phyloP scores from a whole-genome alignment of 768 basidiomycete species.

The Pleurotus pulmonarius region DNA sequence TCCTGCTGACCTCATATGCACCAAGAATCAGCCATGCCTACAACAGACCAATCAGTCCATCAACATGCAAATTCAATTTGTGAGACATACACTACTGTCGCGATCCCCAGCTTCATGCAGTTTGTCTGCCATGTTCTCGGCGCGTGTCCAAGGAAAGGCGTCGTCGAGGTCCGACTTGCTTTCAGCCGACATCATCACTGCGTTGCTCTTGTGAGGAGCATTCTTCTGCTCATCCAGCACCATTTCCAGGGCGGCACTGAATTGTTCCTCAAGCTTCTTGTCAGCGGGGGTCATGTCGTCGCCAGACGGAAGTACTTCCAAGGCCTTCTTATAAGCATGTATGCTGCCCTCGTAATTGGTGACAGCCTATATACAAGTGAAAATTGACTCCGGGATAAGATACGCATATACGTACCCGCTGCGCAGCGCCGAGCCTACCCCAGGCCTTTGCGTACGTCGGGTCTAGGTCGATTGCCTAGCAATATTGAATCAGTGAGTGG shows the following conservation, averaged over 20 bases:
- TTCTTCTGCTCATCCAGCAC: constrained; percentile 12
- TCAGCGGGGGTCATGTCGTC: constrained; percentile 26
- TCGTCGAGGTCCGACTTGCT: constrained; percentile 10
- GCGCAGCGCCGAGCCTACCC: constrained; percentile 33
- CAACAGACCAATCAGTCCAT: neutral
- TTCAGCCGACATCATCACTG: neutral
- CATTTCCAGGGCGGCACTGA: constrained; percentile 23
- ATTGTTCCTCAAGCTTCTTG: constrained; percentile 30
- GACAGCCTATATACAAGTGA: constrained; percentile 16
- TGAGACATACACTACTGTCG: neutral
- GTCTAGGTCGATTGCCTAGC: constrained; percentile 35
- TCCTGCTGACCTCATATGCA: constrained; percentile 24
- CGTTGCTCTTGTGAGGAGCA: neutral
- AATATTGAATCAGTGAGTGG: too few relatives aligned
- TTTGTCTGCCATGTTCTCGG: neutral
- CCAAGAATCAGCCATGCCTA: constrained; percentile 28
- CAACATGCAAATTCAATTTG: too few relatives aligned
- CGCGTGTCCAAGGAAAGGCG: constrained; percentile 5
- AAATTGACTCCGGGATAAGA: neutral
- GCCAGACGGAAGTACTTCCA: constrained; percentile 23
- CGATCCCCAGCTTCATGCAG: neutral
- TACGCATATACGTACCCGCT: constrained; percentile 17
- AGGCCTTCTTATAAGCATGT: constrained; percentile 26
- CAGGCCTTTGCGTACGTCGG: constrained; percentile 39
- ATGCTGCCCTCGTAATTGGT: constrained; percentile 14